A percentile compares a stretch with the other conserved stretches of the same genome.
Evolutionary conservation across 2,329 filamentous ascomycete genomes (phyloP).

Genomic region (Chalaropsis thielavioides): DNA sequence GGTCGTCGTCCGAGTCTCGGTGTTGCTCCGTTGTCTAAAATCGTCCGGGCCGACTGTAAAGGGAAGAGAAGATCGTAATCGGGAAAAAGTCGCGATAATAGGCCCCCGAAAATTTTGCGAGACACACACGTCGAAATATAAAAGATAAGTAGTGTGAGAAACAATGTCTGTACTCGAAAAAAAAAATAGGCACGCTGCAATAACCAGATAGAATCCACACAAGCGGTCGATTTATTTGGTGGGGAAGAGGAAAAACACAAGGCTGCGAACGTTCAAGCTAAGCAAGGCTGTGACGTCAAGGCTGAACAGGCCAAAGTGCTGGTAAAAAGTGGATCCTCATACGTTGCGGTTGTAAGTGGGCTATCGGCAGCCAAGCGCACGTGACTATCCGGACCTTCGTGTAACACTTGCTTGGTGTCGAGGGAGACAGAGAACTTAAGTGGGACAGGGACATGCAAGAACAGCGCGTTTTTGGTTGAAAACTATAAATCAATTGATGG

Average conservation of each 20-base stretch:
- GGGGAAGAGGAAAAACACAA: neutral
- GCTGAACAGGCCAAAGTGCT: conserved; percentile 7
- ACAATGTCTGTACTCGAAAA: neutral
- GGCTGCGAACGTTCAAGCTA: neutral
- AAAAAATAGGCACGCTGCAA: neutral
- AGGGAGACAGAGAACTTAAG: too few relatives aligned
- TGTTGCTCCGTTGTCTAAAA: too few relatives aligned
- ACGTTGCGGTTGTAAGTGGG: conserved; percentile 4
- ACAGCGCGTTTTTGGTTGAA: too few relatives aligned
- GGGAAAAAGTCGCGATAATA: too few relatives aligned
- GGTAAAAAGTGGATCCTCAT: neutral
- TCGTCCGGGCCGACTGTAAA: too few relatives aligned
- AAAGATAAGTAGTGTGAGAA: neutral
- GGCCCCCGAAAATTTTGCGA: too few relatives aligned
- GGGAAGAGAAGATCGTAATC: too few relatives aligned
- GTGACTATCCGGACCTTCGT: neutral
- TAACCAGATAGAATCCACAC: neutral
- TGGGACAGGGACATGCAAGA: too few relatives aligned
- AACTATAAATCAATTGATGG: conserved; percentile 5
- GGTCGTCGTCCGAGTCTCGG: too few relatives aligned
- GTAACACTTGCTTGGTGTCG: neutral
- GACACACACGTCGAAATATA: neutral
- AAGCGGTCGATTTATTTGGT: neutral
- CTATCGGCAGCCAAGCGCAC: neutral
- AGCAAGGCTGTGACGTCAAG: conserved; percentile 18